Conservation (phyloP, 106 monocot genomes). For the Apostasia ramifera region DNA sequence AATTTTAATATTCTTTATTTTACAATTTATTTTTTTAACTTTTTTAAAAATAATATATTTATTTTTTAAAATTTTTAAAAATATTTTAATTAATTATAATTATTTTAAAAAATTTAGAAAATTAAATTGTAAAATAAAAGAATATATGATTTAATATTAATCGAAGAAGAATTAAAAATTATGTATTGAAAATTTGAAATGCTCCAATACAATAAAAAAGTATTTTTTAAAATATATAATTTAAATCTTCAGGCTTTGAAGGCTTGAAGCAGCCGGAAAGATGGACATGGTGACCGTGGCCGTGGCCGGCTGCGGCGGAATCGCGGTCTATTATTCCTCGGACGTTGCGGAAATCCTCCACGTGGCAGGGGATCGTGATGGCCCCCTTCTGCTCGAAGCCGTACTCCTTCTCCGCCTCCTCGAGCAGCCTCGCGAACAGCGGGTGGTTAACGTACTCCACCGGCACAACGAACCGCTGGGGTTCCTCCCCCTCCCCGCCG, state of each 20-base stretch:
- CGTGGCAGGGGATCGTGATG: slow-evolving; percentile 43
- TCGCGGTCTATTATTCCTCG: slow-evolving; percentile 23
- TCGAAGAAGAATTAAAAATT: too few species aligned
- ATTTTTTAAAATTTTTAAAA: too few species aligned
- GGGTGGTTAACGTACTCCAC: slow-evolving; percentile 52
- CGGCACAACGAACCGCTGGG: slow-evolving; percentile 41
- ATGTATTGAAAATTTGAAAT: too few species aligned
- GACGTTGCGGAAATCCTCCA: slow-evolving; percentile 29
- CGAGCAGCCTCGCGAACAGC: slow-evolving; percentile 34
- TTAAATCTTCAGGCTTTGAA: background rate
- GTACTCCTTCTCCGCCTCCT: slow-evolving; percentile 51
- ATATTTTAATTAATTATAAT: too few species aligned
- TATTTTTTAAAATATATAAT: too few species aligned
- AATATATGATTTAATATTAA: too few species aligned
- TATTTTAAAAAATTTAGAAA: too few species aligned
- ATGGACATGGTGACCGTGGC: slow-evolving; percentile 8
- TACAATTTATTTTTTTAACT: too few species aligned
- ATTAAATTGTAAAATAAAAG: too few species aligned
- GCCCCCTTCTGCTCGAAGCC: slow-evolving; percentile 47
- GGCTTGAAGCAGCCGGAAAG: slow-evolving; percentile 25
- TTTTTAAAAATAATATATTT: too few species aligned
- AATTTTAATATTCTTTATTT: too few species aligned
- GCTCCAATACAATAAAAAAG: too few species aligned
- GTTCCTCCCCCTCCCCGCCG: slow-evolving; percentile 34
- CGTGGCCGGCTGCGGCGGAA: background rate